Evolutionary conservation across 352 stramenopile genomes (phyloP), one percentile per base, ranked within the genome.

Genomic region (Phytophthora sp.): DNA sequence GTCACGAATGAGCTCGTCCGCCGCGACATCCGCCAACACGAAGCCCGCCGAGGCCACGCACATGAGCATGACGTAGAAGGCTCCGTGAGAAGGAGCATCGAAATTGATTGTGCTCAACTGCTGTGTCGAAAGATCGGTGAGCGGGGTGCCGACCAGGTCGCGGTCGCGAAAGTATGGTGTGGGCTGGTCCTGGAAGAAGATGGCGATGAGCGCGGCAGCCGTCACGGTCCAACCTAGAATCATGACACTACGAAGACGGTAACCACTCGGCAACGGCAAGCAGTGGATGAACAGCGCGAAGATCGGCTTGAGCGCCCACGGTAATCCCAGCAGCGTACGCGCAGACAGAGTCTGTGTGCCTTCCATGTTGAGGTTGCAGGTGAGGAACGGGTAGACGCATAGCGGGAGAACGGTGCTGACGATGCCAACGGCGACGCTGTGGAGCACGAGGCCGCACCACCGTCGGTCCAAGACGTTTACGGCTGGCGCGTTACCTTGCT

Each of bases 1-100:
- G 15, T 89, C 67, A 4, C 59, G 48, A 11, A 78, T 63, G n/a
- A 92, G 54, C 8, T 74, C 76, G 66, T 96, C 88, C 17, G 75
- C 76, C 5, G 88, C 79, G 4, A 94, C 84, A 53, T 96, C 87
- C 2, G 86, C 82, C 34, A 94, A 65, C 13, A 94, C 77, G 57
- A 92, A 94, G 0, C 87, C 88, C 20, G 89, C 20, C 18, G 79
- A 88, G 2, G 88, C 84, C 18, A 94, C 35, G 9, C 73, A 69
- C 74, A 97, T 91, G 41, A 88, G 41, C 54, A 89, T 37, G 6
- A 89, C 56, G 62, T 87, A 92, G 13, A 76, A 64, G 4, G 65
- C 73, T 11, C 79, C 83, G 13, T 77, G 57, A 2, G 45, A 35
- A 2, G 69, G 76, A 1, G 82, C 79, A 8, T 88, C 56, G 6